These are phyloP conservation scores for Ilyonectria mors-panacis DNA, from an alignment of 2,329 filamentous ascomycete genomes.

Conservation along the genomic window DNA sequence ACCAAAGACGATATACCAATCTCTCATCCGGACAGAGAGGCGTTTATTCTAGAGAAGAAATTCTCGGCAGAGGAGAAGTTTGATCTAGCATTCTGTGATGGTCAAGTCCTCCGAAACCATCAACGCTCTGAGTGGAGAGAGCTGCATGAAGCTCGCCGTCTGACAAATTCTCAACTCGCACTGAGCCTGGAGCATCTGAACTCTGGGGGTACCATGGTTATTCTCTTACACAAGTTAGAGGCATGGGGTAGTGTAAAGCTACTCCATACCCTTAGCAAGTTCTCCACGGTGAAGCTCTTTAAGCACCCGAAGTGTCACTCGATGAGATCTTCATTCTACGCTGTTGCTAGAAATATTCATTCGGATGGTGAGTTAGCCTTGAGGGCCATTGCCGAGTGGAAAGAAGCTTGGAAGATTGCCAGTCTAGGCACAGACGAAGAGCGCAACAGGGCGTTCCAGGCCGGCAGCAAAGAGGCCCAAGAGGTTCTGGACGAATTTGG, in stretches of 20 bases:
- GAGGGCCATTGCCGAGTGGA: slow-evolving; percentile 57
- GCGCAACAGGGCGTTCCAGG: neutral
- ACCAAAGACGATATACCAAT: slow-evolving; percentile 47
- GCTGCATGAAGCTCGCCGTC: slow-evolving; percentile 53
- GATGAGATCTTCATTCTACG: slow-evolving; percentile 66
- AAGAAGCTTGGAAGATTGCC: slow-evolving; percentile 54
- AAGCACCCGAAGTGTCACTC: slow-evolving; percentile 61
- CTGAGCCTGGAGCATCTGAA: slow-evolving; percentile 62
- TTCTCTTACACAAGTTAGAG: slow-evolving; percentile 66
- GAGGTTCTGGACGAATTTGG: slow-evolving; percentile 32
- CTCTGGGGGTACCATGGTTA: slow-evolving; percentile 64
- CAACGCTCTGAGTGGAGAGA: slow-evolving; percentile 51
- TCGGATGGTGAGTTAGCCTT: slow-evolving; percentile 50
- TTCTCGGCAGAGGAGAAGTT: slow-evolving; percentile 46
- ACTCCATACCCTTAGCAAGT: slow-evolving; percentile 58
- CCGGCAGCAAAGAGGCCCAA: neutral
- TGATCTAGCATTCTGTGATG: slow-evolving; percentile 64
- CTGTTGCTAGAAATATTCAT: slow-evolving; percentile 62
- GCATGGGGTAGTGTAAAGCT: slow-evolving; percentile 54
- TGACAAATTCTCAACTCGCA: slow-evolving; percentile 58
- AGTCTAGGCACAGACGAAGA: slow-evolving; percentile 52
- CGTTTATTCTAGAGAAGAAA: slow-evolving; percentile 36
- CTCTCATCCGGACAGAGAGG: slow-evolving; percentile 35
- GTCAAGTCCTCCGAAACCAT: slow-evolving; percentile 61
- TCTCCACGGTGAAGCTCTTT: slow-evolving; percentile 56